These are phyloP conservation scores for Penicillium argentinense DNA, from an alignment of 495 filamentous ascomycete genomes.

Conservation along the genomic window DNA sequence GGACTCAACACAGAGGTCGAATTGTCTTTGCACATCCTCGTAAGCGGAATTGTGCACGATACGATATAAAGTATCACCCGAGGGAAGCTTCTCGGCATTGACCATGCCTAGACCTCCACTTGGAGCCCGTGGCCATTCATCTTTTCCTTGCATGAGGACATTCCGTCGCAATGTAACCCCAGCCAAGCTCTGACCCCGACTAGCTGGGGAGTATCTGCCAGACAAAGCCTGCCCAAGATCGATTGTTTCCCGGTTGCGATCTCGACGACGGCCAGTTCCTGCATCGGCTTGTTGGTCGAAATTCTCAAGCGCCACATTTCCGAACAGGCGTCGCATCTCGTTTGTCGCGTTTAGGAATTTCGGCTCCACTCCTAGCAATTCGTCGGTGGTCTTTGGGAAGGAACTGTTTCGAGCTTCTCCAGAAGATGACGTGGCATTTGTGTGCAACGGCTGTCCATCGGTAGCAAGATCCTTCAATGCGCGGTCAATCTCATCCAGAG, in stretches of 20 bases:
- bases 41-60: slow-evolving; percentile 79
- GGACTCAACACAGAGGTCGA: slow-evolving; percentile 75
- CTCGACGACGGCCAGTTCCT: slow-evolving; percentile 52
- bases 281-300: slow-evolving; percentile 55
- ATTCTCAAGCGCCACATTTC: slow-evolving; percentile 70
- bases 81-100: slow-evolving; percentile 58
- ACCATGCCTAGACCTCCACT: slow-evolving; percentile 86
- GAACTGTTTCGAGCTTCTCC: slow-evolving; percentile 41
- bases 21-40: slow-evolving; percentile 70
- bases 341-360: slow-evolving; percentile 81
- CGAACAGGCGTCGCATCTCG: slow-evolving; percentile 94
- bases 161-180: slow-evolving; percentile 73
- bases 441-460: slow-evolving; percentile 18
- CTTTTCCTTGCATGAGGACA: slow-evolving; percentile 83
- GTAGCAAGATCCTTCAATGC: slow-evolving; percentile 66
- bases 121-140: slow-evolving; percentile 81
- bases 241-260: slow-evolving; percentile 54
- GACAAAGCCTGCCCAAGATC: slow-evolving; percentile 72
- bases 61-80: slow-evolving; percentile 51
- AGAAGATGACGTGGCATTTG: slow-evolving; percentile 21
- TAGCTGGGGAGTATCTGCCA: slow-evolving; percentile 57
- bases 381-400: slow-evolving; percentile 41
- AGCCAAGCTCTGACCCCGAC: slow-evolving; percentile 59
- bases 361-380: slow-evolving; percentile 73
- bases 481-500: slow-evolving; percentile 78